Evolutionary conservation across 371 early-diverging fungal genomes (phyloP), one percentile per base, ranked within the genome.

Genomic region (Saksenaea oblongispora): DNA sequence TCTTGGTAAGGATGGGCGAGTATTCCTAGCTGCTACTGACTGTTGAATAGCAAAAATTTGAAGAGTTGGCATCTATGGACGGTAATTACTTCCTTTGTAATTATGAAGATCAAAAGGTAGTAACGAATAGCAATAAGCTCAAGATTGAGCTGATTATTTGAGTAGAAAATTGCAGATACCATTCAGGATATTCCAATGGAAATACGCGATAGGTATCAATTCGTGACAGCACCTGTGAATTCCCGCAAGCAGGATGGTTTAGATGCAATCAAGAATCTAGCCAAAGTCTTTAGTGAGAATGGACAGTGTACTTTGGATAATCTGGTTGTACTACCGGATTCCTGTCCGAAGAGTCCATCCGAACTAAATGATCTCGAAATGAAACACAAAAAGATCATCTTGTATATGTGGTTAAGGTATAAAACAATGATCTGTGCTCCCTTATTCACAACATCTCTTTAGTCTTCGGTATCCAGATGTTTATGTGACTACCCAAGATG

Each of bases 391-490:
- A 66, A 78, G 3, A 88, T 95, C 27, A 89, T 93, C 75, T 64
- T 94, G 26, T 97, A 95, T 64, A 79, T 95, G 72, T 97, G 97
- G 97, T 77, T 97, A 65, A 79, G 86, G 84, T 90, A 81, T 47
- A 64, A 39, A 36, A 18, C 2, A 17, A 44, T 8, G 13, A 37
- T 22, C 17, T 47, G 11, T 22, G 22, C 8, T 8, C 24, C 9
- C 22, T 17, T 18, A n/a, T 47, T 47, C n/a, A 18, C 8, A 3
- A 47, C 14, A 47, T 27, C 11, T 37, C 22, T 28, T 10, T 69
- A 86, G 86, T 55, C 64, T 80, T 42, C 77, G 86, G 34, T 86
- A 78, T 54, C 74, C 79, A 9, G 75, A 78, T n/a, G 64, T 66
- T 3, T 82, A 76, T 55, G 62, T 53, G 13, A 76, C 83, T 0